Evolutionary conservation across 495 filamentous ascomycete genomes (phyloP).

Genomic region (Hyphodiscus hymeniophilus): DNA sequence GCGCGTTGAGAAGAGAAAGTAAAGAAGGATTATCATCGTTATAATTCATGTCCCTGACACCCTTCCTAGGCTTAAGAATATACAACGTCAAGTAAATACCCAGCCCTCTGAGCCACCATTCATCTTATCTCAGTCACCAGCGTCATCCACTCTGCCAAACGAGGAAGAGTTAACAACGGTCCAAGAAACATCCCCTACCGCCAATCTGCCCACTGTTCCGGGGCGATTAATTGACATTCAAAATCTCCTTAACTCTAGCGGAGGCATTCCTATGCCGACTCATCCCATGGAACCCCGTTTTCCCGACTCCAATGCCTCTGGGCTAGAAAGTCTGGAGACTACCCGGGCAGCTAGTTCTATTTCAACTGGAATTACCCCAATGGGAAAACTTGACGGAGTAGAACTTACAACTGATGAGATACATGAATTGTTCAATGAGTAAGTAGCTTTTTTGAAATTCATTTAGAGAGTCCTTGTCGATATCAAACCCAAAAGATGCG

Average conservation of each 20-base stretch:
- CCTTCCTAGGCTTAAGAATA: too few species aligned
- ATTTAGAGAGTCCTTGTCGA: constrained; percentile 75
- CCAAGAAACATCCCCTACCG: too few species aligned
- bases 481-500: too few species aligned
- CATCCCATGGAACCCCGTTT: too few species aligned
- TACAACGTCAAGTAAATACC: background rate
- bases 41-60: too few species aligned
- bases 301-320: too few species aligned
- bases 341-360: too few species aligned
- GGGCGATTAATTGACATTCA: background rate
- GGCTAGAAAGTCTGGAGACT: too few species aligned
- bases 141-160: too few species aligned
- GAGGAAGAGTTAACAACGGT: too few species aligned
- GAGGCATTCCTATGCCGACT: constrained; percentile 13
- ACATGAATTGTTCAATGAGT: constrained; percentile 58
- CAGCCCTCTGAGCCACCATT: background rate
- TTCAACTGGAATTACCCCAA: constrained; percentile 36
- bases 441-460: constrained; percentile 52
- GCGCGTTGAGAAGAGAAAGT: constrained; percentile 76
- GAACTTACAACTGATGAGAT: constrained; percentile 58
- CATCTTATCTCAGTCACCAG: background rate
- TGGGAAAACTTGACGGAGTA: constrained; percentile 58
- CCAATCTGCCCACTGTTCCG: too few species aligned
- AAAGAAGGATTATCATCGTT: too few species aligned
- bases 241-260: background rate